A percentile compares a stretch with the other conserved stretches of the same genome.
phyloP scores from a whole-genome alignment of 2,329 filamentous ascomycete species.

The Myrmaecium sp. region DNA sequence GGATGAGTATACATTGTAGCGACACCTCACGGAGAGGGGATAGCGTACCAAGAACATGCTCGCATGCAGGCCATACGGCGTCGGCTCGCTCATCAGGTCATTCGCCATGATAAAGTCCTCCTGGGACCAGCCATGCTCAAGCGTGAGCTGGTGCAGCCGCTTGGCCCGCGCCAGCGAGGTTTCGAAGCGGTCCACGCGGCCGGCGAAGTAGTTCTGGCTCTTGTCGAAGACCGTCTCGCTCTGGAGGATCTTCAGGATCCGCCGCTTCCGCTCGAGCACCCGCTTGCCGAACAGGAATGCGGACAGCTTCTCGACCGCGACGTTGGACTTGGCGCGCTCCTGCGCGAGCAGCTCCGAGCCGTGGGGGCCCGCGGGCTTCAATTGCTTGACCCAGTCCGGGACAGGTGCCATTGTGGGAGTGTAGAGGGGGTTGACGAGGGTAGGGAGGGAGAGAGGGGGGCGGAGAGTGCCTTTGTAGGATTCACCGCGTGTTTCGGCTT shows the following conservation, averaged over 20 bases:
- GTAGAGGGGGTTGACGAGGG: background rate
- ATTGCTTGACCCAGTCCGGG: constrained; percentile 49
- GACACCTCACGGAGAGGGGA: background rate
- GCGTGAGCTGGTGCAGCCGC: constrained; percentile 47
- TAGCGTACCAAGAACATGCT: constrained; percentile 45
- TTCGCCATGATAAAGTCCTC: constrained; percentile 49
- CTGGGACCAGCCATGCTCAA: constrained; percentile 48
- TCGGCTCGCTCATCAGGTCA: constrained; percentile 55
- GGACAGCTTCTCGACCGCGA: constrained; percentile 50
- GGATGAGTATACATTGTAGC: background rate
- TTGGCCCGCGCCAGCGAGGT: constrained; percentile 54
- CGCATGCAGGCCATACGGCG: constrained; percentile 57
- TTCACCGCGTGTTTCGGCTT: background rate
- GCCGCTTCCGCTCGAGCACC: constrained; percentile 41
- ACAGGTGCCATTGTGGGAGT: constrained; percentile 19
- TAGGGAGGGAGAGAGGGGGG: too few species aligned
- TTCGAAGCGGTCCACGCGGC: constrained; percentile 51
- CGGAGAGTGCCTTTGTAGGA: background rate
- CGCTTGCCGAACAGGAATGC: constrained; percentile 53
- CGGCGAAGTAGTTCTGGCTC: constrained; percentile 58
- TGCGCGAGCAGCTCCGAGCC: constrained; percentile 51
- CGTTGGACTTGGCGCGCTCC: constrained; percentile 49
- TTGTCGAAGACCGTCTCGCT: constrained; percentile 60
- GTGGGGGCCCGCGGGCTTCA: constrained; percentile 49
- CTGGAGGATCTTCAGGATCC: constrained; percentile 47